phyloP scores from a whole-genome alignment of 2,329 filamentous ascomycete genomes.

The Leptographium radiaticola region DNA sequence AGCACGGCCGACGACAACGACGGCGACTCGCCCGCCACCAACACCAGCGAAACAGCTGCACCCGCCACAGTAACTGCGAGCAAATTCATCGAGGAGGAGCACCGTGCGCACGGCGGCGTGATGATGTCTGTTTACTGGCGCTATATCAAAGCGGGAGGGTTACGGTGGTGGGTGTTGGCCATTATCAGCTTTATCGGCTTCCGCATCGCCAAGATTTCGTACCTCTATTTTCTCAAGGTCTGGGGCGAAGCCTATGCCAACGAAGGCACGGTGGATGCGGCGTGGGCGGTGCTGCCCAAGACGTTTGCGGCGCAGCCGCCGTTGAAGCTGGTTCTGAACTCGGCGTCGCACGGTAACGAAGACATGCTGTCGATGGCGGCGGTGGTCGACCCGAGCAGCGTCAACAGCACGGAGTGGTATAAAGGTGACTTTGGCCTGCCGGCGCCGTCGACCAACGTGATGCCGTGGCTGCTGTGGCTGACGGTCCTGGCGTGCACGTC shows the following conservation, averaged over 20 bases:
- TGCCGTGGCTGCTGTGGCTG: conserved; percentile 63
- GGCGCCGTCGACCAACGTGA: conserved; percentile 50
- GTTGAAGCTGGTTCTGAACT: not conserved
- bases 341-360: not conserved
- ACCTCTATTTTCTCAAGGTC: conserved; percentile 72
- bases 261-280: conserved; percentile 4
- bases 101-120: conserved; percentile 61
- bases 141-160: conserved; percentile 69
- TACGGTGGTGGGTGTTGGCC: conserved; percentile 58
- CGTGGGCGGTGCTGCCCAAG: not conserved
- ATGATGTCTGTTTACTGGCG: conserved; percentile 67
- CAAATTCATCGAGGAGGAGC: conserved; percentile 70
- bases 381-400: not conserved
- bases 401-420: conserved; percentile 10
- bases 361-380: not conserved
- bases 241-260: conserved; percentile 68
- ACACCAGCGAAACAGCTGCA: conserved; percentile 23
- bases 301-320: conserved; percentile 3
- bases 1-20: conserved; percentile 19
- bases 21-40: conserved; percentile 12
- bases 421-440: conserved; percentile 38
- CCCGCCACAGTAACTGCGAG: conserved; percentile 39
- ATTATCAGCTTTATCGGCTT: conserved; percentile 50
- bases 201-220: conserved; percentile 49
- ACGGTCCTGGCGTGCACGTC: conserved; percentile 50